Evolutionary conservation across 1,139 yeast genomes (phyloP), one percentile per base, ranked within the genome.

Genomic region (Blastobotrys elegans): DNA sequence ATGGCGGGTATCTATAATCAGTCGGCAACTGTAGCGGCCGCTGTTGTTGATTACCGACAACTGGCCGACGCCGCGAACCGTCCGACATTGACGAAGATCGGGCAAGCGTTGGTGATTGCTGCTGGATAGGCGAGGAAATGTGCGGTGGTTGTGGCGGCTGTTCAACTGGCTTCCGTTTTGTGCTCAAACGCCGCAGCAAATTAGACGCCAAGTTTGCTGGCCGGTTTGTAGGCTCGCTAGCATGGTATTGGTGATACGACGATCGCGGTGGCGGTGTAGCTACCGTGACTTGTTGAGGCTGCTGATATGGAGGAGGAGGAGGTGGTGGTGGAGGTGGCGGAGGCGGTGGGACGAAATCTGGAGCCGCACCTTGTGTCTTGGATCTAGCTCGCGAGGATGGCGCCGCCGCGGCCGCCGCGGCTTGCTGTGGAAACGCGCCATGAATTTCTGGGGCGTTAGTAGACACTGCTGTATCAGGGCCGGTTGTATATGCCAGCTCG

Each of bases 181-280:
- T 58, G 37, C 58, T 52, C 45, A 62, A 58, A 39, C 60, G 52
- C 13, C 66, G 56, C 26, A 62, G 46, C 33, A 62, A 39, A 14
- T 57, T 56, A 11, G 62, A 49, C 11, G 65, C 64, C 43, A 61
- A 31, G 27, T 50, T 56, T 4, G 53, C 30, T n/a, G 46, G 27
- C 40, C 34, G 43, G 14, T 40, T 52, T 5, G 49, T 47, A 6
- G 58, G 60, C 46, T 56, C 59, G 29, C 57, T 53, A 11, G 44
- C 49, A 45, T 54, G 57, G 10, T 54, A 48, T 39, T 55, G 56
- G 39, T 56, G 57, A 24, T 34, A 30, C 20, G 42, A 30, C 31
- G 42, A 48, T 14, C 24, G 46, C 17, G 38, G 51, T 6, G 48
- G 52, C 33, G 53, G 46, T 11, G 49, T 21, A 20, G 18, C 41